These are phyloP conservation scores for Penicillium ucsense DNA, from an alignment of 495 filamentous ascomycete genomes.

Conservation along the genomic window DNA sequence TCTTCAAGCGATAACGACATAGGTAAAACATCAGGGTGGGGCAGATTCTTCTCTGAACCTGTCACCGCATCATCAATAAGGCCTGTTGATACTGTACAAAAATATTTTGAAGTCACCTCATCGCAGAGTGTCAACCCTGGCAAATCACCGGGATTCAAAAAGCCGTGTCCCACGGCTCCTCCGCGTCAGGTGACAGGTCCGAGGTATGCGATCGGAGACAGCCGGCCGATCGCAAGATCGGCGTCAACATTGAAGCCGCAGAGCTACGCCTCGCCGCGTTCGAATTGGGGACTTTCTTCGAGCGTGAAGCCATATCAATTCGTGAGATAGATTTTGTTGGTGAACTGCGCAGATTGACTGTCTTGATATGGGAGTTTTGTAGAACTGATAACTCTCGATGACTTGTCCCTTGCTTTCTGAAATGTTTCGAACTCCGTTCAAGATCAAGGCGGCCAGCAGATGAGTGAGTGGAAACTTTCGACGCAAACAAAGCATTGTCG, in stretches of 20 bases:
- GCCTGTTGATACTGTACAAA: constrained; percentile 3
- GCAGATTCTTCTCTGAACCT: neutral
- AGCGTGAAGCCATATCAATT: no score
- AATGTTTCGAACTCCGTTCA: no score
- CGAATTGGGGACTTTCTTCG: neutral
- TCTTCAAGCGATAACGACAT: constrained; percentile 7
- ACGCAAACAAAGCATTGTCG: no score
- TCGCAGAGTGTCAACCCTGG: constrained; percentile 24
- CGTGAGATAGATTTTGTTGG: no score
- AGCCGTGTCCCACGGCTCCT: constrained; percentile 20
- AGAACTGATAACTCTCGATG: no score
- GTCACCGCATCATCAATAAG: neutral
- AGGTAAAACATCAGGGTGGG: no score
- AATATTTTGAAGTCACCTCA: constrained; percentile 38
- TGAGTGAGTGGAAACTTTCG: no score
- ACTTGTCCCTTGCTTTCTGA: no score
- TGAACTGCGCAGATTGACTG: no score
- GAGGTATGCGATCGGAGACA: neutral
- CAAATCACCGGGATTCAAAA: constrained; percentile 36
- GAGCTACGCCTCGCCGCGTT: neutral
- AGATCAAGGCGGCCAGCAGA: no score
- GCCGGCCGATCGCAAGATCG: neutral
- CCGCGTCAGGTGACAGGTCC: constrained; percentile 10
- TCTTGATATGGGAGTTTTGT: no score
- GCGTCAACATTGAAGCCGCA: neutral